These are phyloP conservation scores for Anthracocystis setariae DNA, from an alignment of 1,284 basidiomycete genomes.

Conservation along the genomic window DNA sequence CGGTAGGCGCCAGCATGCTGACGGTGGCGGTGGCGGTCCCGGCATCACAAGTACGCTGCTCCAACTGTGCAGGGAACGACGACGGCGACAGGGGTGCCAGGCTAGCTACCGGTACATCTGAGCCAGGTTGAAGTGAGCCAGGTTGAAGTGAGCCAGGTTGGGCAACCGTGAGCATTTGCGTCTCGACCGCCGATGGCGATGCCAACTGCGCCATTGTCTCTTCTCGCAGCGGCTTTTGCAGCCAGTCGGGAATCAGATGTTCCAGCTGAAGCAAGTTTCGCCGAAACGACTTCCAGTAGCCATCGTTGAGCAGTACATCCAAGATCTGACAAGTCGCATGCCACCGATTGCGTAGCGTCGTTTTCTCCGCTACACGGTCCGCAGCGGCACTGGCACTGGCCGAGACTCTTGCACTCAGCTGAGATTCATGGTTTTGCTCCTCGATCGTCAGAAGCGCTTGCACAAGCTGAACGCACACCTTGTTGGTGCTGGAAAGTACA, in stretches of 20 bases:
- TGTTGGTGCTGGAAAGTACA: conserved; percentile 28
- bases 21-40: background rate
- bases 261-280: conserved; percentile 29
- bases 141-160: background rate
- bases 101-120: background rate
- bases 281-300: conserved; percentile 45
- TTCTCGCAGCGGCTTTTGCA: conserved; percentile 21
- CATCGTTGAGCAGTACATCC: conserved; percentile 43
- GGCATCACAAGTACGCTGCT: conserved; percentile 5
- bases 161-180: too few species aligned
- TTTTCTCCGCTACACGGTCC: conserved; percentile 3
- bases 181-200: too few species aligned
- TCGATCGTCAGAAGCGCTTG: conserved; percentile 20
- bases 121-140: background rate
- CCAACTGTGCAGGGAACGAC: background rate
- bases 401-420: conserved; percentile 1
- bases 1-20: conserved; percentile 2
- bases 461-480: conserved; percentile 29
- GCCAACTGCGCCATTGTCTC: background rate
- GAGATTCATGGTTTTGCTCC: conserved; percentile 22
- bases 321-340: conserved; percentile 33
- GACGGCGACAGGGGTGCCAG: background rate
- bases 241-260: conserved; percentile 36
- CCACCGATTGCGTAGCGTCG: conserved; percentile 28
- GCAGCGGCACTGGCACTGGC: background rate